phyloP scores from a whole-genome alignment of 306 rosid genomes.

The Sicyos baderoa region DNA sequence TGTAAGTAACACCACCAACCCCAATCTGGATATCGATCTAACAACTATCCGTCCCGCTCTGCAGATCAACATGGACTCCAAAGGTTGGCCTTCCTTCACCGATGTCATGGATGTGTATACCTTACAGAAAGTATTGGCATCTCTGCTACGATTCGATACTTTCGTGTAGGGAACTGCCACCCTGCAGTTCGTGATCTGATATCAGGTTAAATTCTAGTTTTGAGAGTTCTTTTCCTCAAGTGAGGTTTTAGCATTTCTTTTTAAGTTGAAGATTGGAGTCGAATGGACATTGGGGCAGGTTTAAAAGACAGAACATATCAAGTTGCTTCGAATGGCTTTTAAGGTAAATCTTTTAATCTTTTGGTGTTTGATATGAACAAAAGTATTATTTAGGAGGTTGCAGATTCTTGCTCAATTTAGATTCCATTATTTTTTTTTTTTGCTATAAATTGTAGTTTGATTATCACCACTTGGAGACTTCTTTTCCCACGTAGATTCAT shows the following conservation, averaged over 20 bases:
- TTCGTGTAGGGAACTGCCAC: constrained; percentile 24
- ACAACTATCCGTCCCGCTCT: constrained; percentile 14
- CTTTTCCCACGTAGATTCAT: not conserved
- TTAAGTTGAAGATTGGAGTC: not conserved
- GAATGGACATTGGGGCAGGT: not conserved
- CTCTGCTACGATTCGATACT: constrained; percentile 59
- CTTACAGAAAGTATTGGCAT: constrained; percentile 66
- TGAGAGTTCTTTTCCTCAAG: not conserved
- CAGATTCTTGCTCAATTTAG: not conserved
- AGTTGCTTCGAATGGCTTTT: not conserved
- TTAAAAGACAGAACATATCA: not conserved
- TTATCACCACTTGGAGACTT: not conserved
- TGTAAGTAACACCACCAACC: constrained; percentile 16
- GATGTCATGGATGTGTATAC: constrained; percentile 73
- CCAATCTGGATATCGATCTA: not conserved
- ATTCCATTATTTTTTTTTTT: not conserved
- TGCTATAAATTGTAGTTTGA: not conserved
- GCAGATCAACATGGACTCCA: constrained; percentile 43
- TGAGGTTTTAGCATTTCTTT: not conserved
- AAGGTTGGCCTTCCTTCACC: constrained; percentile 58
- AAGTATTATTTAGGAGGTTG: not conserved
- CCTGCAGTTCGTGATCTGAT: not conserved
- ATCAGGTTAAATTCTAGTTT: not conserved
- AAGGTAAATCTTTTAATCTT: not conserved
- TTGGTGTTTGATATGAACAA: not conserved